Percentiles rank a stretch among this genome's conserved stretches.
These are phyloP conservation scores for Epichloe festucae DNA, from an alignment of 2,329 filamentous ascomycete species.

Conservation along the genomic window DNA sequence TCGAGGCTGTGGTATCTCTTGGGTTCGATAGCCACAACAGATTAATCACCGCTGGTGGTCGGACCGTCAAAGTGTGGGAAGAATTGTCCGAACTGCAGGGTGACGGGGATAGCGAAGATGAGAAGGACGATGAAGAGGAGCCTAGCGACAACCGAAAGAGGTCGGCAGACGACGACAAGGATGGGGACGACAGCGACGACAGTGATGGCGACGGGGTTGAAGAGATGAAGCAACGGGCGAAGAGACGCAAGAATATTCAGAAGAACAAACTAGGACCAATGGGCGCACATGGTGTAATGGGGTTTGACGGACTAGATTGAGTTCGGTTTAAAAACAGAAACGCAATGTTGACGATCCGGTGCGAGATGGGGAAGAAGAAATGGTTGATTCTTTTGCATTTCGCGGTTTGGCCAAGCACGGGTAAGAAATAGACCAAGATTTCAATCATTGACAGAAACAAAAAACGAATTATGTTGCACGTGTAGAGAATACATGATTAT, in stretches of 20 bases:
- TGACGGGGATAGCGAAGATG: conserved; percentile 30
- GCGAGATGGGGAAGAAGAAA: neutral
- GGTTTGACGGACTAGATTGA: conserved; percentile 34
- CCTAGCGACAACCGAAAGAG: neutral
- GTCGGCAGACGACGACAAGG: conserved; percentile 24
- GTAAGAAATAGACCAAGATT: neutral
- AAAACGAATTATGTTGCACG: too few species aligned
- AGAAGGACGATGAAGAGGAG: conserved; percentile 29
- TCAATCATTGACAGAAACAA: too few species aligned
- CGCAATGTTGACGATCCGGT: neutral
- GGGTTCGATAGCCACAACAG: conserved; percentile 76
- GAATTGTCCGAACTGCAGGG: conserved; percentile 47
- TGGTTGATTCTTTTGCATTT: neutral
- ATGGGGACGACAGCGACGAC: conserved; percentile 26
- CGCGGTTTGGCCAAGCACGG: neutral
- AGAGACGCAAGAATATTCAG: conserved; percentile 29
- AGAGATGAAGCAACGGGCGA: conserved; percentile 32
- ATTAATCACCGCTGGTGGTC: conserved; percentile 81
- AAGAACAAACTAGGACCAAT: conserved; percentile 32
- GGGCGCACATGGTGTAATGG: conserved; percentile 38
- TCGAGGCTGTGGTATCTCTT: conserved; percentile 72
- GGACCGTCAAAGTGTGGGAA: conserved; percentile 86
- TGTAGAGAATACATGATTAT: too few species aligned
- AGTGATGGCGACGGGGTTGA: conserved; percentile 18
- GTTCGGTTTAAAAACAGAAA: neutral